Evolutionary conservation across 108 stramenopile genomes (phyloP).

Genomic region (Cylindrotheca closterium): DNA sequence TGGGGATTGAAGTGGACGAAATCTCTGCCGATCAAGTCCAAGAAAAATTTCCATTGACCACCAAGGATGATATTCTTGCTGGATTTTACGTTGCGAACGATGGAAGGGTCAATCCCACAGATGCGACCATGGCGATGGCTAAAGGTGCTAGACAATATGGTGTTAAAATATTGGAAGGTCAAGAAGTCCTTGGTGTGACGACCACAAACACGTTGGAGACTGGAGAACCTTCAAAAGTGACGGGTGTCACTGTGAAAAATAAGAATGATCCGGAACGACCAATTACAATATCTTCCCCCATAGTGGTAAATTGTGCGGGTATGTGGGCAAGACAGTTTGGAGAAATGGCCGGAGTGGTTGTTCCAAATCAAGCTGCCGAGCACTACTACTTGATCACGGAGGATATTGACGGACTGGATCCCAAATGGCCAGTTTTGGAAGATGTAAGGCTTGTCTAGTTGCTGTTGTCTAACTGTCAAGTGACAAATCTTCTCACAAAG

Average conservation of each 20-base stretch:
- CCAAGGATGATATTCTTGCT: slow-evolving; percentile 53
- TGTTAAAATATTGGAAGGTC: slow-evolving; percentile 41
- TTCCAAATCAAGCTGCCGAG: slow-evolving; percentile 87
- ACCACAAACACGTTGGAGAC: slow-evolving; percentile 12
- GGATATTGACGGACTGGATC: slow-evolving; percentile 59
- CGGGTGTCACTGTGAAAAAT: slow-evolving; percentile 35
- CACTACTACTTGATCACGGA: slow-evolving; percentile 86
- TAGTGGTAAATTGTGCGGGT: slow-evolving; percentile 77
- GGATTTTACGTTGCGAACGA: slow-evolving; percentile 72
- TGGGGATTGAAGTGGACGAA: slow-evolving; percentile 73
- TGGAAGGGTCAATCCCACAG: slow-evolving; percentile 79
- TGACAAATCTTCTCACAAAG: background rate
- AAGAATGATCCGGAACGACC: background rate
- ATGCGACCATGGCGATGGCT: slow-evolving; percentile 67
- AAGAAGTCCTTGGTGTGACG: slow-evolving; percentile 24
- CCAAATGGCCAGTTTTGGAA: slow-evolving; percentile 80
- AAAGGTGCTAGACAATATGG: slow-evolving; percentile 49
- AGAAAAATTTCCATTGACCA: slow-evolving; percentile 47
- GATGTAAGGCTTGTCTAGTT: slow-evolving; percentile 22
- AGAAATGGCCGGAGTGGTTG: slow-evolving; percentile 30
- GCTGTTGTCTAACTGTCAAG: background rate
- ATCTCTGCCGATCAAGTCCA: slow-evolving; percentile 48
- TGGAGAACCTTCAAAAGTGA: slow-evolving; percentile 22
- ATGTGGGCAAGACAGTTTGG: slow-evolving; percentile 84
- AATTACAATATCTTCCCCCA: slow-evolving; percentile 41